A percentile compares a stretch with the other conserved stretches of the same genome.
Evolutionary conservation across 2,329 filamentous ascomycete genomes (phyloP).

Genomic region (Lanzia echinophila): DNA sequence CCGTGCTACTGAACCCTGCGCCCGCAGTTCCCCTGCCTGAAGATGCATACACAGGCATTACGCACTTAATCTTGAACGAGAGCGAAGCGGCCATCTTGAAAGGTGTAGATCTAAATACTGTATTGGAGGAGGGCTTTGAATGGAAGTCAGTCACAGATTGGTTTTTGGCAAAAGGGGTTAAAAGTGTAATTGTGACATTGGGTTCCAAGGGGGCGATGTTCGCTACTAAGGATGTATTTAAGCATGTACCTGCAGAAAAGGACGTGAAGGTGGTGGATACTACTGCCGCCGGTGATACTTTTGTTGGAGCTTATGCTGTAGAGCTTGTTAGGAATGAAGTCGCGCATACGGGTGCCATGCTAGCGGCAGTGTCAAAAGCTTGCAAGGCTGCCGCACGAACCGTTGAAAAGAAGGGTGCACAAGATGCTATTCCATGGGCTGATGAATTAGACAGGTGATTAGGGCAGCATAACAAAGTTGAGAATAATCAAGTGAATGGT

Average conservation of each 20-base stretch:
- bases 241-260: constrained; percentile 58
- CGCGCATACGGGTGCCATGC: constrained; percentile 29
- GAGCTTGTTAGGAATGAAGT: constrained; percentile 49
- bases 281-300: constrained; percentile 90
- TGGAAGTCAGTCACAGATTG: constrained; percentile 41
- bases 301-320: constrained; percentile 81
- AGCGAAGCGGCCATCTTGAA: constrained; percentile 75
- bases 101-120: constrained; percentile 35
- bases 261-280: constrained; percentile 77
- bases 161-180: constrained; percentile 65
- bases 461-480: background rate
- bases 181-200: constrained; percentile 76
- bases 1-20: constrained; percentile 79
- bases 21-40: constrained; percentile 64
- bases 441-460: constrained; percentile 39
- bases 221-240: constrained; percentile 37
- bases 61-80: constrained; percentile 84
- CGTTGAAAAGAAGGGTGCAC: constrained; percentile 59
- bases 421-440: constrained; percentile 60
- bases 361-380: constrained; percentile 48
- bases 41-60: constrained; percentile 58
- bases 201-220: constrained; percentile 74
- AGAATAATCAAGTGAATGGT: background rate
- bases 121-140: constrained; percentile 41
- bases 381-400: constrained; percentile 58